Base-by-base conservation (phyloP, 2,329 filamentous ascomycete species). In the Tolypocladium paradoxum region DNA sequence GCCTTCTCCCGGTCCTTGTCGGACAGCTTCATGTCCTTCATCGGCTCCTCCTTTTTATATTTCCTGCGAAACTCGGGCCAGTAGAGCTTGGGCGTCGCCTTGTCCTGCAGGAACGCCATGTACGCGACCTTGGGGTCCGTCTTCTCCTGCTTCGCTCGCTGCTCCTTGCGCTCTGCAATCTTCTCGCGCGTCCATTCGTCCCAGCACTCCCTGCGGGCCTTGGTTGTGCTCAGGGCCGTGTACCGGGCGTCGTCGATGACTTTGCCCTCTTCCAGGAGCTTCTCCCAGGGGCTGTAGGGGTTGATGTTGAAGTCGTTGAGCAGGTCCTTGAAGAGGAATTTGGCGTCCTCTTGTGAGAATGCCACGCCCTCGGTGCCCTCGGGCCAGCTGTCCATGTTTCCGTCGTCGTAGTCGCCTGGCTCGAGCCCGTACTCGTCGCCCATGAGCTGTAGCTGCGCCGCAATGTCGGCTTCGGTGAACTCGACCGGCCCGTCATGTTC, bases 11-110 rank as follows among this genome's bases (percentile, higher is more conserved):
- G 79, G 51, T 92, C 88, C 66, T 86, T 89, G 62, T 92, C 89
- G 35, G 75, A 72, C 27, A 91, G 74, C 50, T 76, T 79, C 33
- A 81, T 74, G 55, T 92, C 87, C 56, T 85, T 87, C 87, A 99
- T 90, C 51, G 84, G 79, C 0, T 80, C 69, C 58, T 95, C 90
- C 58, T 87, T 91, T 59, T 86, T 87, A 70, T 83, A 93, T 66
- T 96, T 99, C 35, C 93, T 79, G 62, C 88, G 90, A 71, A 99
- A 99, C 66, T 99, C 93, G 0, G 89, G 86, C 93, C 93, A 99
- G 75, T 95, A 99, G 1, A 99, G 77, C 70, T 96, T 97, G 0
- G 89, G 86, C 0, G 85, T 93, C 0, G 91, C 92, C 60, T 90
- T 81, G 49, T 85, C 81, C 57, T 92, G 83, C 33, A 99, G 74